Evolutionary conservation across 306 rosid genomes (phyloP).

Genomic region (Cucurbita moschata): DNA sequence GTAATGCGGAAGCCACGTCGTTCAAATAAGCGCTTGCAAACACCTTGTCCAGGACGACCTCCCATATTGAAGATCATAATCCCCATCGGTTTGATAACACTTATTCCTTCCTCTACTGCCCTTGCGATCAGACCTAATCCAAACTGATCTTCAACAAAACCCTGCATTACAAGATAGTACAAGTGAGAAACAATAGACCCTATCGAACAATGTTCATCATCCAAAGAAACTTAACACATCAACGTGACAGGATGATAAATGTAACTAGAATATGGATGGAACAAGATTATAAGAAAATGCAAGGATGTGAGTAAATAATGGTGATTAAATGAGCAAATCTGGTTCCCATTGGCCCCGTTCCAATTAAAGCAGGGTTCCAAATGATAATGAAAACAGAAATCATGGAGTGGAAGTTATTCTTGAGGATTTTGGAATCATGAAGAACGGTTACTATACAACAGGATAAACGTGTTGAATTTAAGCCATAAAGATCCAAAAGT

Average conservation of each 20-base stretch:
- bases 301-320: not conserved
- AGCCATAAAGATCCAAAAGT: not conserved
- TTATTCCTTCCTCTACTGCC: constrained; percentile 96
- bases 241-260: not conserved
- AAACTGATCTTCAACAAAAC: constrained; percentile 98
- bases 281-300: not conserved
- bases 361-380: not conserved
- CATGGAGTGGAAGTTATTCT: not conserved
- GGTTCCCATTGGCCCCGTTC: not conserved
- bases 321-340: not conserved
- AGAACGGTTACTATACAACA: not conserved
- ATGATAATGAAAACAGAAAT: not conserved
- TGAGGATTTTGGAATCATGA: not conserved
- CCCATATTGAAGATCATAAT: constrained; percentile 96
- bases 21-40: constrained; percentile 82
- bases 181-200: not conserved
- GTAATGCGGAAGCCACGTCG: constrained; percentile 76
- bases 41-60: constrained; percentile 98
- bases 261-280: not conserved
- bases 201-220: not conserved
- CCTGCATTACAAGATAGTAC: constrained; percentile 26
- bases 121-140: constrained; percentile 94
- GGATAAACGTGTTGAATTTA: not conserved
- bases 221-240: not conserved
- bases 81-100: constrained; percentile 79